Conservation (phyloP, 495 filamentous ascomycete genomes). For the Entonaema liquescens region DNA sequence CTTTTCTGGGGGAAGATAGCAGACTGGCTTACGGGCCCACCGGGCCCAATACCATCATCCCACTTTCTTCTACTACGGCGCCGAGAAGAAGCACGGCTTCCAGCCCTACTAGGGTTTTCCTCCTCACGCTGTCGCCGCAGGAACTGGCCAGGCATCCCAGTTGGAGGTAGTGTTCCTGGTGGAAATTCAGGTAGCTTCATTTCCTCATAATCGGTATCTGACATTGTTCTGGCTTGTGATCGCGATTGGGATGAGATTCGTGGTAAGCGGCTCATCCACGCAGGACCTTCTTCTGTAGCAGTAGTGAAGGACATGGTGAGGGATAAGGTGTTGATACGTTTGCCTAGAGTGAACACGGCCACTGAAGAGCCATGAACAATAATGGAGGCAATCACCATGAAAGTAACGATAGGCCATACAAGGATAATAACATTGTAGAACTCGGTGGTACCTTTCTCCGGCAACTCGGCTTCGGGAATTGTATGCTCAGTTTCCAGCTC, state of each 20-base stretch:
- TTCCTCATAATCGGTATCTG: constrained; percentile 61
- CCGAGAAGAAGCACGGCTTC: constrained; percentile 67
- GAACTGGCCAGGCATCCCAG: constrained; percentile 79
- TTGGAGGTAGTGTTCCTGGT: constrained; percentile 81
- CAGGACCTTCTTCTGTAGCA: constrained; percentile 86
- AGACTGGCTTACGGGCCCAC: constrained; percentile 89
- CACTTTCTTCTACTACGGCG: constrained; percentile 73
- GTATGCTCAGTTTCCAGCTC: constrained; percentile 80
- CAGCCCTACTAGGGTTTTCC: constrained; percentile 63
- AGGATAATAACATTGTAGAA: constrained; percentile 77
- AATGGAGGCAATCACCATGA: constrained; percentile 94
- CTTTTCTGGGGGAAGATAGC: constrained; percentile 81
- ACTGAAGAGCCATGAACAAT: constrained; percentile 97
- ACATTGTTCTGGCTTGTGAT: constrained; percentile 81
- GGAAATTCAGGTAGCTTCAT: constrained; percentile 70
- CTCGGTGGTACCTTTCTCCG: constrained; percentile 52
- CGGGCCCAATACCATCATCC: constrained; percentile 76
- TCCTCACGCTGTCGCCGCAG: constrained; percentile 83
- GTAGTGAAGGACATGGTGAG: constrained; percentile 95
- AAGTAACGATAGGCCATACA: constrained; percentile 96
- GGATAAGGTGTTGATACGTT: constrained; percentile 96
- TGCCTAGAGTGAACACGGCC: constrained; percentile 97
- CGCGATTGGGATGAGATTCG: constrained; percentile 86
- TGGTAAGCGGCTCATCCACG: constrained; percentile 94
- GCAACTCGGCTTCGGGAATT: constrained; percentile 72